phyloP scores from a whole-genome alignment of 257 asterid species.

The Solanum habrochaites region DNA sequence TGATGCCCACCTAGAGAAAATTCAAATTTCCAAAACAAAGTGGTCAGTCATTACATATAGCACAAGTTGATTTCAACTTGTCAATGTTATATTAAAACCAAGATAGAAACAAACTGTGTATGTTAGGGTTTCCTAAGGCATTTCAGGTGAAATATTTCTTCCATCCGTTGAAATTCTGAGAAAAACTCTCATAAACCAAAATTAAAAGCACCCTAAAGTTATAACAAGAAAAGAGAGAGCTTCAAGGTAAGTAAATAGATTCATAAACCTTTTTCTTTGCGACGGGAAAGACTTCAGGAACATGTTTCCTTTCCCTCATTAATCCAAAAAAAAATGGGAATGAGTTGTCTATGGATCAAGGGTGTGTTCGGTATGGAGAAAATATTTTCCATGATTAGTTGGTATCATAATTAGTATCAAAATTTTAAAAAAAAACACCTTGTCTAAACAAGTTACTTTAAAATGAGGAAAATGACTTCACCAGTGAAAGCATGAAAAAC shows the following conservation, averaged over 20 bases:
- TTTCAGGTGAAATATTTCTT: neutral
- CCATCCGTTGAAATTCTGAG: neutral
- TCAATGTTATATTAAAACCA: neutral
- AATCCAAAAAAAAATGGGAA: neutral
- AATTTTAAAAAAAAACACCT: neutral
- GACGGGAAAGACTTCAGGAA: neutral
- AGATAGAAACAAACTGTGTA: neutral
- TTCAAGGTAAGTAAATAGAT: neutral
- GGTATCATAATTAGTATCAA: neutral
- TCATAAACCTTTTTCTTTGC: neutral
- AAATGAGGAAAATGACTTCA: neutral
- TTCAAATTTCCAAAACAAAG: neutral
- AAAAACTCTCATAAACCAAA: neutral
- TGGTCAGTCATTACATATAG: neutral
- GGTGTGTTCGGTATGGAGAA: neutral
- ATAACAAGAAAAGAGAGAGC: neutral
- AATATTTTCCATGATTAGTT: neutral
- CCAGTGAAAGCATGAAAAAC: neutral
- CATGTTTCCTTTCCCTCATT: neutral
- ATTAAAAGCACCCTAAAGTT: neutral
- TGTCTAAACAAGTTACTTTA: neutral
- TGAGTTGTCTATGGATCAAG: neutral
- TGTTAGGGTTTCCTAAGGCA: neutral
- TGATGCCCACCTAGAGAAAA: conserved; percentile 76
- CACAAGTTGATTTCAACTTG: neutral